Percentiles rank a stretch among this genome's conserved stretches.
Conservation (phyloP, 179 eudicot species). For the Spinacia oleracea region DNA sequence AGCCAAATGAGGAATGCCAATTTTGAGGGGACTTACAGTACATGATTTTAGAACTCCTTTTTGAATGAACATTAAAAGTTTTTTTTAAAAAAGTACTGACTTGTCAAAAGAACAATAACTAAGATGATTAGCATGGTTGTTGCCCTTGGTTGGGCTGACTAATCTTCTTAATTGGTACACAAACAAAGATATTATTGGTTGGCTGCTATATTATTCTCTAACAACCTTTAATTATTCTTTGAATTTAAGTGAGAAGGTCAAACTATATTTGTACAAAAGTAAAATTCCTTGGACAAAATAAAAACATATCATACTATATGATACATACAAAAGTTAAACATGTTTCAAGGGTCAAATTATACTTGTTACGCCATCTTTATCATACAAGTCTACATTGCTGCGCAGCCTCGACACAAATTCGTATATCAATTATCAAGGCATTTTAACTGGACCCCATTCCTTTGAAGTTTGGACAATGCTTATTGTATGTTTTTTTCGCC, state of each 20-base stretch:
- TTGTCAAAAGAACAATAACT: conserved; percentile 1
- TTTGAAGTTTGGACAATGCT: not conserved
- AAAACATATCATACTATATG: not conserved
- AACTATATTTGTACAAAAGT: not conserved
- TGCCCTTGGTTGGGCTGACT: not conserved
- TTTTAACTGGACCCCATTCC: conserved; percentile 12
- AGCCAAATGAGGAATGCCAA: not conserved
- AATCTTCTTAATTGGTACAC: not conserved
- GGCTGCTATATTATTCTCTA: not conserved
- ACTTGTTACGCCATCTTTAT: not conserved
- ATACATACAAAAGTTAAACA: not conserved
- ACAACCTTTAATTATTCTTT: not conserved
- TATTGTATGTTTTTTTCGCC: too few relatives aligned
- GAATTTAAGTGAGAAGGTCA: not conserved
- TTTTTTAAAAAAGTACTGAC: not conserved
- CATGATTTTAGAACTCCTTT: not conserved
- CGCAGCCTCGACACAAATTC: conserved; percentile 8
- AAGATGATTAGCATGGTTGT: not conserved
- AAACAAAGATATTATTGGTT: not conserved
- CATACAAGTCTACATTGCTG: not conserved
- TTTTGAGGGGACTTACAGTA: not conserved
- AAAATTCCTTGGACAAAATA: not conserved
- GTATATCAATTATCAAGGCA: conserved; percentile 1
- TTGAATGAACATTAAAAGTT: not conserved
- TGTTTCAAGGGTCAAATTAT: not conserved